Conservation (phyloP, 192 early-diverging fungal genomes). For the Neocallimastix lanati region DNA sequence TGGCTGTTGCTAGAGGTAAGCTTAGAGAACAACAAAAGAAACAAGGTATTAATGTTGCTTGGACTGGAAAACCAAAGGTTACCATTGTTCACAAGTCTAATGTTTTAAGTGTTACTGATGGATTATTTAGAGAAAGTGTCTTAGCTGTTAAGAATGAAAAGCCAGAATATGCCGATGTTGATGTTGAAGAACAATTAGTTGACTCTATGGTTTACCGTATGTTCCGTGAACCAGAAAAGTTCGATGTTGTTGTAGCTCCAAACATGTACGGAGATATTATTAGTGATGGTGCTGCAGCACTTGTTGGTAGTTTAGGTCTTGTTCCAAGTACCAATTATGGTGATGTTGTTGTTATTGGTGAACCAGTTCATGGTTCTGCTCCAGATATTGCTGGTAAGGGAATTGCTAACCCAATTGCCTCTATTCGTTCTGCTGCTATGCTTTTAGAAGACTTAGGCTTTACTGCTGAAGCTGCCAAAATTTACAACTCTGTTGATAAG, state of each 20-base stretch:
- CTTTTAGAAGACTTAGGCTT: constrained; percentile 69
- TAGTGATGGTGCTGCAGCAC: constrained; percentile 84
- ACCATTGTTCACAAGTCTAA: constrained; percentile 98
- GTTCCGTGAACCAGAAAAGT: constrained; percentile 89
- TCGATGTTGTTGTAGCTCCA: constrained; percentile 92
- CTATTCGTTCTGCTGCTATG: constrained; percentile 84
- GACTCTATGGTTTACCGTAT: constrained; percentile 98
- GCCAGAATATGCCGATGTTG: constrained; percentile 39
- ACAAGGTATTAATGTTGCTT: background rate
- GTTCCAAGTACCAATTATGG: constrained; percentile 94
- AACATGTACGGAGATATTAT: constrained; percentile 98
- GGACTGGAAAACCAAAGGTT: constrained; percentile 72
- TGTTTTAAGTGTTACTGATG: constrained; percentile 82
- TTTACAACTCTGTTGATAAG: background rate
- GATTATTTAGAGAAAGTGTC: constrained; percentile 81
- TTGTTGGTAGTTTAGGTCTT: constrained; percentile 86
- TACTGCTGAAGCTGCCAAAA: constrained; percentile 1
- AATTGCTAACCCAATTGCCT: constrained; percentile 90
- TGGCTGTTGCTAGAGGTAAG: constrained; percentile 63
- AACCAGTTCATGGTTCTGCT: constrained; percentile 90
- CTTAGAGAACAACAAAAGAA: constrained; percentile 26
- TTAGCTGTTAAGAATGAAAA: constrained; percentile 48
- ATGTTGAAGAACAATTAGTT: constrained; percentile 91
- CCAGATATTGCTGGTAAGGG: constrained; percentile 95
- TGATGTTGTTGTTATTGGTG: constrained; percentile 85